These are phyloP conservation scores for Bretschneidera sinensis DNA, from an alignment of 345 rosid genomes.

Conservation along the genomic window DNA sequence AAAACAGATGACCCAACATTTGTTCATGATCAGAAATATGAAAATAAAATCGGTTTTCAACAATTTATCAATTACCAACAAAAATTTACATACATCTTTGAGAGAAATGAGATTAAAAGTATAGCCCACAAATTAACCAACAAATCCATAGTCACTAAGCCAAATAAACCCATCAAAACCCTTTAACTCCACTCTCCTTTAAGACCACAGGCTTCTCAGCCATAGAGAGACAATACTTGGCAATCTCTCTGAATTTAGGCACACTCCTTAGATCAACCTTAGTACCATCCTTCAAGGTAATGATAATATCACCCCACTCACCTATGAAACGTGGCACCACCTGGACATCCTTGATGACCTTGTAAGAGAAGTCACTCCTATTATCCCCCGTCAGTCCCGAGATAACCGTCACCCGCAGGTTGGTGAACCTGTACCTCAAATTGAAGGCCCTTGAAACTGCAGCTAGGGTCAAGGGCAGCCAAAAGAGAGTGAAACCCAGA, in stretches of 20 bases:
- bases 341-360: conserved; percentile 79
- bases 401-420: conserved; percentile 85
- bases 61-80: not conserved
- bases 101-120: not conserved
- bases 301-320: conserved; percentile 90
- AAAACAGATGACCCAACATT: conserved; percentile 21
- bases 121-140: no score
- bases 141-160: not conserved
- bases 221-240: conserved; percentile 72
- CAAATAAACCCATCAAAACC: conserved; percentile 25
- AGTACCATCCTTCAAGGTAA: conserved; percentile 71
- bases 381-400: conserved; percentile 85
- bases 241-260: conserved; percentile 86
- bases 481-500: conserved; percentile 77
- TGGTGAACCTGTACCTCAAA: conserved; percentile 85
- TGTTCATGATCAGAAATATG: conserved; percentile 21
- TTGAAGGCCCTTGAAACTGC: conserved; percentile 78
- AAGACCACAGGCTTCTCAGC: conserved; percentile 52
- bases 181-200: conserved; percentile 50
- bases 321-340: conserved; percentile 92
- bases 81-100: conserved; percentile 6
- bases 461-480: conserved; percentile 92
- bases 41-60: not conserved
- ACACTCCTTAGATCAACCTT: conserved; percentile 84
- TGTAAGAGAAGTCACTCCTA: conserved; percentile 87